Conservation (phyloP, 805 yeast genomes). For the Debaryomyces hansenii region DNA sequence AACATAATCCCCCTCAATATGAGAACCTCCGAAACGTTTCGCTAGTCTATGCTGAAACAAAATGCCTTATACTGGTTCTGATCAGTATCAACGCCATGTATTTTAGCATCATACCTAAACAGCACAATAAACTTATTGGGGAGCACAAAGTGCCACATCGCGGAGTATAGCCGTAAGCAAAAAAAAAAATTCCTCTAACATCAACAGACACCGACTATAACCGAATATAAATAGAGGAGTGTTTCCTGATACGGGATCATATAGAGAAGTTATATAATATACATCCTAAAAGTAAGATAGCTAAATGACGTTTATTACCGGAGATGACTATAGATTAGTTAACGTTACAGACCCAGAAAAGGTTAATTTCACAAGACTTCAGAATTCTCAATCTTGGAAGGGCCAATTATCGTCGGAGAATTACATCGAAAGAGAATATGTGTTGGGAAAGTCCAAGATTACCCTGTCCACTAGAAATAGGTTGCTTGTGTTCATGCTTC, state of each 20-base stretch:
- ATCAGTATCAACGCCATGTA: too few species aligned
- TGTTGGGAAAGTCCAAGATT: constrained; percentile 23
- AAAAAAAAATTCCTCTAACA: constrained; percentile 1
- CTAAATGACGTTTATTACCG: neutral
- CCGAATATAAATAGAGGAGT: neutral
- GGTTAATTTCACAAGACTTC: constrained; percentile 32
- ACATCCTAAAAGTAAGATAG: neutral
- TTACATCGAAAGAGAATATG: constrained; percentile 34
- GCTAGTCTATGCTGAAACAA: too few species aligned
- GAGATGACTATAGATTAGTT: constrained; percentile 12
- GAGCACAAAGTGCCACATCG: neutral
- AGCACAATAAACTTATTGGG: too few species aligned
- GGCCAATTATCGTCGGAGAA: constrained; percentile 32
- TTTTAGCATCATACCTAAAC: too few species aligned
- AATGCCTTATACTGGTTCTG: too few species aligned
- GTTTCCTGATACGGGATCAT: neutral
- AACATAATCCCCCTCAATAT: too few species aligned
- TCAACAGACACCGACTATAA: neutral
- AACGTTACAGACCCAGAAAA: constrained; percentile 21
- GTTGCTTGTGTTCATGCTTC: constrained; percentile 24
- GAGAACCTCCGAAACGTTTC: too few species aligned
- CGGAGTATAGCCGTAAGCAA: constrained; percentile 1
- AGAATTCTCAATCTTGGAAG: constrained; percentile 37
- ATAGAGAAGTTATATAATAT: neutral
- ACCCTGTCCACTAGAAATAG: constrained; percentile 8